Percentiles rank a stretch among this genome's conserved stretches.
Conservation (phyloP, 2,329 filamentous ascomycete species). For the Venturia pyrina region DNA sequence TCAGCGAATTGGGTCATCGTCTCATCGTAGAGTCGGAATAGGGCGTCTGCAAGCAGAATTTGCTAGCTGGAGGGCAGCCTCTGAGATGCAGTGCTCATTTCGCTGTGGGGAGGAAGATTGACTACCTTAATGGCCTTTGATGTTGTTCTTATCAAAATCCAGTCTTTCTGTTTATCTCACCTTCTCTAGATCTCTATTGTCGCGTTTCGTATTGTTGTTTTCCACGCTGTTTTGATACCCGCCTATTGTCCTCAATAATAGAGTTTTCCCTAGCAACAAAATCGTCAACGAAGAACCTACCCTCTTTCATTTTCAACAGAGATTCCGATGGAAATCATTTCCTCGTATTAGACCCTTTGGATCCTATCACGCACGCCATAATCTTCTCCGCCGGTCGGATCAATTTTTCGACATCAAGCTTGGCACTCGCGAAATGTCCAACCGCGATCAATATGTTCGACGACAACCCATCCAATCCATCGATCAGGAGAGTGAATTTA, state of each 20-base stretch:
- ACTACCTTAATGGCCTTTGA: not conserved
- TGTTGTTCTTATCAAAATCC: not conserved
- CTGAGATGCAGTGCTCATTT: slow-evolving; percentile 3
- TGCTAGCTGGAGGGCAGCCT: not conserved
- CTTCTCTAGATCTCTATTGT: not conserved
- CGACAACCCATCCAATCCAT: not conserved
- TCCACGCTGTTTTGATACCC: not conserved
- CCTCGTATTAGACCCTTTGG: not conserved
- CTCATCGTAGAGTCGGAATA: not conserved
- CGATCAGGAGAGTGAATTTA: slow-evolving; percentile 1
- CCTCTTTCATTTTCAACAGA: not conserved
- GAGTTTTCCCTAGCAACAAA: not conserved
- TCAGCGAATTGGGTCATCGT: not conserved
- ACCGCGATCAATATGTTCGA: not conserved
- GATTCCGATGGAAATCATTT: not conserved
- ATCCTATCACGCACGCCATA: not conserved
- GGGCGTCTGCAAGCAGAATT: not conserved
- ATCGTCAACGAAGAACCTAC: not conserved
- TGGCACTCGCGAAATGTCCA: not conserved
- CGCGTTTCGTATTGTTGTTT: not conserved
- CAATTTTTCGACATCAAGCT: not conserved
- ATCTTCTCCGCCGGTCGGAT: not conserved
- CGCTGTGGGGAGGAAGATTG: not conserved
- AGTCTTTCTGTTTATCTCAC: not conserved
- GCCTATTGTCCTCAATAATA: not conserved